Percentiles rank a stretch among this genome's conserved stretches.
Evolutionary conservation across 169 alveolate species (phyloP).

Genomic region (Eimeria tenella): DNA sequence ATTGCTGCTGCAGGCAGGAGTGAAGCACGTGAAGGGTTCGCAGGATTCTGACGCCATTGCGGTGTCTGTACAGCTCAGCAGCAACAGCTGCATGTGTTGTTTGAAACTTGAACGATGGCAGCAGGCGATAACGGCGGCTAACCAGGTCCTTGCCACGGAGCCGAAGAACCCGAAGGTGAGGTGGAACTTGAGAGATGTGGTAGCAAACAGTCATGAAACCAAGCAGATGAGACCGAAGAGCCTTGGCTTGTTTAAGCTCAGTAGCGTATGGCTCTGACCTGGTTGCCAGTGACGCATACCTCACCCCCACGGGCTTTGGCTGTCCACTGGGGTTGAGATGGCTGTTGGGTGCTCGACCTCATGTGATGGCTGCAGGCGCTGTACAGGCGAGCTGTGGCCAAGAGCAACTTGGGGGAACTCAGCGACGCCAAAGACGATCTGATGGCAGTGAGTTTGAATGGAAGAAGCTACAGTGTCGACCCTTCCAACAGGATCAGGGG

Average conservation of each 20-base stretch:
- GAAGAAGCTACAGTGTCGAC: neutral
- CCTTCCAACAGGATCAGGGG: neutral
- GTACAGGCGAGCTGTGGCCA: conserved; percentile 72
- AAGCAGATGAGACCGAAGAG: too few relatives aligned
- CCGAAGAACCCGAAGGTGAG: conserved; percentile 63
- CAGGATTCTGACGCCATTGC: conserved; percentile 8
- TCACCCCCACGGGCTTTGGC: too few relatives aligned
- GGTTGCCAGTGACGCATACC: too few relatives aligned
- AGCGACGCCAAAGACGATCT: conserved; percentile 66
- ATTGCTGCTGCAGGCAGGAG: conserved; percentile 30
- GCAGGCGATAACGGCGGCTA: conserved; percentile 63
- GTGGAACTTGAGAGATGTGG: too few relatives aligned
- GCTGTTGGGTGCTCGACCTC: too few relatives aligned
- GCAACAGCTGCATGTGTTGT: conserved; percentile 68
- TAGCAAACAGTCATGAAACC: too few relatives aligned
- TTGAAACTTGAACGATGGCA: conserved; percentile 49
- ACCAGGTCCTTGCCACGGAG: conserved; percentile 55
- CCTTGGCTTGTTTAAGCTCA: too few relatives aligned
- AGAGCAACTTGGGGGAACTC: conserved; percentile 29
- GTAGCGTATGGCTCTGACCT: too few relatives aligned
- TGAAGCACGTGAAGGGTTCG: conserved; percentile 32
- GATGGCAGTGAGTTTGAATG: neutral
- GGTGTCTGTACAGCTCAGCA: conserved; percentile 51
- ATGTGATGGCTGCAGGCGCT: conserved; percentile 54
- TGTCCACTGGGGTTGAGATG: too few relatives aligned